phyloP scores from a whole-genome alignment of 495 filamentous ascomycete genomes.

The Aspergillus avenaceus region DNA sequence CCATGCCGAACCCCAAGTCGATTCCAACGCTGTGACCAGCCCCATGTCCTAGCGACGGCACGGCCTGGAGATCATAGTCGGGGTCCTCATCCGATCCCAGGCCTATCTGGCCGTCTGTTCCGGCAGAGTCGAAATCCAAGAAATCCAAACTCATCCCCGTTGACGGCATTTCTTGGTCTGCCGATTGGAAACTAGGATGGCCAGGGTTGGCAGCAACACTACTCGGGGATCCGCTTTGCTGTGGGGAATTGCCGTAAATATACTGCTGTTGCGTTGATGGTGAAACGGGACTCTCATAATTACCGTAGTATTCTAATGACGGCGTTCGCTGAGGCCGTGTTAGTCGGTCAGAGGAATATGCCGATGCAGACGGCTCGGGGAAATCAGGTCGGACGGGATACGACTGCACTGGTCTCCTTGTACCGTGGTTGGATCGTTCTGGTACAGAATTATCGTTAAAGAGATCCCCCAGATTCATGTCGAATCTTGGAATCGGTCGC shows the following conservation, averaged over 20 bases:
- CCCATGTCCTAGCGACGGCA: conserved; percentile 27
- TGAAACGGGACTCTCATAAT: conserved; percentile 31
- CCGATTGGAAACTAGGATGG: conserved; percentile 16
- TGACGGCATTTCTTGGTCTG: conserved; percentile 25
- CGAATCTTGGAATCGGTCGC: conserved; percentile 52
- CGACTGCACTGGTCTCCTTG: conserved; percentile 12
- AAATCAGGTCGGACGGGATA: conserved; percentile 23
- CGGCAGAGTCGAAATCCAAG: conserved; percentile 32
- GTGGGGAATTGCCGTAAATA: conserved; percentile 38
- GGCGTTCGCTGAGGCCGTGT: conserved; percentile 27
- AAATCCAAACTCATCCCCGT: conserved; percentile 36
- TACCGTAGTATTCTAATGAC: conserved; percentile 37
- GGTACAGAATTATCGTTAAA: conserved; percentile 28
- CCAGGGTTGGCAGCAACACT: conserved; percentile 20
- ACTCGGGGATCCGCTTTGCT: conserved; percentile 35
- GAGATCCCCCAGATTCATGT: conserved; percentile 60
- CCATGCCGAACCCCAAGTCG: conserved; percentile 72
- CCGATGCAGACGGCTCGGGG: conserved; percentile 23
- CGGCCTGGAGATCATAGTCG: conserved; percentile 25
- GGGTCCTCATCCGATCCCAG: conserved; percentile 28
- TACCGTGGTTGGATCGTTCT: conserved; percentile 18
- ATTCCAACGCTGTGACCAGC: conserved; percentile 49
- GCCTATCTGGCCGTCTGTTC: conserved; percentile 21
- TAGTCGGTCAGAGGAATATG: conserved; percentile 22
- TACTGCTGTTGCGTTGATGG: conserved; percentile 32